Evolutionary conservation across 768 basidiomycete species (phyloP), one percentile per base, ranked within the genome.

Genomic region (Aureoboletus auriporus): DNA sequence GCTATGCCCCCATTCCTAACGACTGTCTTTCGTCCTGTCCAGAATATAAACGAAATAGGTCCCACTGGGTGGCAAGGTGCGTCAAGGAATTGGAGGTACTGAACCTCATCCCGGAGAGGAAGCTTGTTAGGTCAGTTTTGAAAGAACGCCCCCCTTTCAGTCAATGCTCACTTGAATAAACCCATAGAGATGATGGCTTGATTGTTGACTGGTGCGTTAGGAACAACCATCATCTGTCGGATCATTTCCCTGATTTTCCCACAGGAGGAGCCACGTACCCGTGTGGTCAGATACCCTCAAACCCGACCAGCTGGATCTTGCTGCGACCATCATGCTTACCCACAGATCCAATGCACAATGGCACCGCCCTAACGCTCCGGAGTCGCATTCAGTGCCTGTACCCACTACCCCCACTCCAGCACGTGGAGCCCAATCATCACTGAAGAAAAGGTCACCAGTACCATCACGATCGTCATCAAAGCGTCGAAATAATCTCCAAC

Each of bases 281-380:
- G 64, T 69, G 39, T 60, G 64, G 64, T 60, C 66, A 42, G 64
- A 67, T 48, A 64, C 66, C 0, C 47, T 66, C 40, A 53, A 51
- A 48, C 66, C 65, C 7, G 51, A 46, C n/a, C 26, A 55, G 0
- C 50, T 50, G 16, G 62, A 65, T 39, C 67, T 68, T 26, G 67
- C 60, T 33, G 50, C 67, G 23, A 49, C 60, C 5, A 67, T 63
- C 31, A 27, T 45, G 40, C 51, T 58, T 12, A 49, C 62, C 17
- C 60, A 67, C 46, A 58, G 52, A 39, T 49, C 58, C 5, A 69
- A 67, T 20, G 60, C 58, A 13, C 49, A 44, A 33, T 53, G 54
- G 41, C 53, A 34, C 16, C 46, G 17, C 33, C 16, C 49, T 16
- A 13, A 23, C 7, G 13, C 10, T 34, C 34, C 30, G n/a, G 40